Evolutionary conservation across 2,329 filamentous ascomycete genomes (phyloP).

Genomic region (Fusarium heterosporum): DNA sequence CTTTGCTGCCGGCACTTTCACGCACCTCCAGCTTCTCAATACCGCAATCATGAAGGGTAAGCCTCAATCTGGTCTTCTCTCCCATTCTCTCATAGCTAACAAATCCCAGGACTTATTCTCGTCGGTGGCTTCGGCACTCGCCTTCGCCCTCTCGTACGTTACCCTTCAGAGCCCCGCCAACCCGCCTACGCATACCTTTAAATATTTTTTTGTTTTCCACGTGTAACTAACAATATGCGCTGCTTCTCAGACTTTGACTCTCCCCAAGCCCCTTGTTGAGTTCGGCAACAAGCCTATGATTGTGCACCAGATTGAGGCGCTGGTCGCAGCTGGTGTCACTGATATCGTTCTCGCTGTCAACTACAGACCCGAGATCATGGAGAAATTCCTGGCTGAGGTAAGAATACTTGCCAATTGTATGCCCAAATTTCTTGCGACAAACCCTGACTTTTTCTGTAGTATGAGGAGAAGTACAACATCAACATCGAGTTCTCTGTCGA

Average conservation of each 20-base stretch:
- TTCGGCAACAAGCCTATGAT: conserved; percentile 99
- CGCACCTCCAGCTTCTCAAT: conserved; percentile 34
- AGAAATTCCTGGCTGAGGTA: conserved; percentile 89
- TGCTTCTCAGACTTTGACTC: conserved; percentile 82
- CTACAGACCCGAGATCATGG: conserved; percentile 98
- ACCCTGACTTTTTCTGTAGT: conserved; percentile 61
- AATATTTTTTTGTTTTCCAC: neutral
- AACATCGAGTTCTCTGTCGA: conserved; percentile 98
- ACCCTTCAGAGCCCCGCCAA: conserved; percentile 28
- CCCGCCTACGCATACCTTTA: conserved; percentile 22
- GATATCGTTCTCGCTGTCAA: conserved; percentile 99
- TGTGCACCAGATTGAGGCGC: conserved; percentile 94
- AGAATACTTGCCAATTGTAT: conserved; percentile 14
- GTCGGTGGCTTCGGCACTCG: conserved; percentile 99
- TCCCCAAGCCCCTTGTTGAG: conserved; percentile 97
- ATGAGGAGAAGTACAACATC: conserved; percentile 91
- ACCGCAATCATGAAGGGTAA: conserved; percentile 55
- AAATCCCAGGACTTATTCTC: conserved; percentile 87
- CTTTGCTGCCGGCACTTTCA: conserved; percentile 34
- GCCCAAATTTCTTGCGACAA: neutral
- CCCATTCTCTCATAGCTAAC: conserved; percentile 34
- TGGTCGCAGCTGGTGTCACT: conserved; percentile 92
- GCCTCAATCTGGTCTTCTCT: conserved; percentile 2
- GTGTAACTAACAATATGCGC: conserved; percentile 40
- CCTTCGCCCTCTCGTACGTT: conserved; percentile 89